phyloP scores from a whole-genome alignment of 768 basidiomycete species.

The Tephrocybe sp. region DNA sequence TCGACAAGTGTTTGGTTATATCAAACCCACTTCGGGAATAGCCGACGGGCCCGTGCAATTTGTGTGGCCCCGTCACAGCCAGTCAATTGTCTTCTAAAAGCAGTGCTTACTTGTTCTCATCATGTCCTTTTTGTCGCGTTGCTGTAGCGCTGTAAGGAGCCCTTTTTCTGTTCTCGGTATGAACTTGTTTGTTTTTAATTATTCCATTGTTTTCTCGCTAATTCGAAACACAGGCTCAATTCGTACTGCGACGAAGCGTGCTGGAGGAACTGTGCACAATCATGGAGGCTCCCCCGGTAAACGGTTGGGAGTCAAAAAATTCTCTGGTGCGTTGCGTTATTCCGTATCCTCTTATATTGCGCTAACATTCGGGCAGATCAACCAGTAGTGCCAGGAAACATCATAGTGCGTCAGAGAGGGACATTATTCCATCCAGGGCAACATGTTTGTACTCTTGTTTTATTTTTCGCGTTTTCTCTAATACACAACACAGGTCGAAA shows the following conservation, averaged over 20 bases:
- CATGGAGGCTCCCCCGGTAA: conserved; percentile 92
- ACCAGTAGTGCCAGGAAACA: conserved; percentile 90
- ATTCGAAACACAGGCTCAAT: conserved; percentile 55
- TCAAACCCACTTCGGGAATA: conserved; percentile 31
- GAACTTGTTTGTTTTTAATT: conserved; percentile 2
- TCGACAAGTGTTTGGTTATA: conserved; percentile 27
- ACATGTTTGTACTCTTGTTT: conserved; percentile 54
- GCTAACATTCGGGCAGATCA: conserved; percentile 56
- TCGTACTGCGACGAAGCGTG: conserved; percentile 94
- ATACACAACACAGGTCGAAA: conserved; percentile 60
- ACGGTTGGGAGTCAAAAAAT: conserved; percentile 93
- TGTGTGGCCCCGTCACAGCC: not conserved
- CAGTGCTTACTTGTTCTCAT: not conserved
- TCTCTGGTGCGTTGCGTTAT: conserved; percentile 63
- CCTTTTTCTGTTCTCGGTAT: conserved; percentile 53
- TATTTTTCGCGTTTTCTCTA: conserved; percentile 2
- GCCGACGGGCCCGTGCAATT: conserved; percentile 26
- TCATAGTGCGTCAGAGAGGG: conserved; percentile 93
- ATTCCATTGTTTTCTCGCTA: not conserved
- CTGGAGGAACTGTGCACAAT: conserved; percentile 92
- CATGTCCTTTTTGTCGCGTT: conserved; percentile 52
- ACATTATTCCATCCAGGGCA: conserved; percentile 92
- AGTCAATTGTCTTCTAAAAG: conserved; percentile 9
- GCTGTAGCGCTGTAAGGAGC: conserved; percentile 29
- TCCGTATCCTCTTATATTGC: not conserved